A percentile compares a stretch with the other conserved stretches of the same genome.
Evolutionary conservation across 345 rosid species (phyloP).

Genomic region (Citrus inodora): DNA sequence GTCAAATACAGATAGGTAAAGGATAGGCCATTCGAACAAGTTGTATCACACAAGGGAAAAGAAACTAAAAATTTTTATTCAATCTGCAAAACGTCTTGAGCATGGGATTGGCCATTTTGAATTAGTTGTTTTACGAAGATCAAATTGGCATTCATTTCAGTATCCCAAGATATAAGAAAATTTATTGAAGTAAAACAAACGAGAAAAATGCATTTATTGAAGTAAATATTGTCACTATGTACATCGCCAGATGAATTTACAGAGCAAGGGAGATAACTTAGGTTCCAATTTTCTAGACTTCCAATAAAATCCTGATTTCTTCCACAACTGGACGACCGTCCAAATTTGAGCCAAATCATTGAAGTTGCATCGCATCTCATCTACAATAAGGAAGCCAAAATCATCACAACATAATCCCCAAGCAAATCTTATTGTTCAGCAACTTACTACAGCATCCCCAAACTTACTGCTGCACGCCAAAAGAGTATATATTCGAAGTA

Average conservation of each 20-base stretch:
- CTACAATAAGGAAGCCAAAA: neutral
- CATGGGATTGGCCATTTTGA: no score
- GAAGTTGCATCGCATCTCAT: neutral
- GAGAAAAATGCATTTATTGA: neutral
- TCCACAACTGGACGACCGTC: neutral
- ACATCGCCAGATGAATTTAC: constrained; percentile 14
- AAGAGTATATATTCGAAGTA: neutral
- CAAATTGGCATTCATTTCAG: neutral
- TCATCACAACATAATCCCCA: neutral
- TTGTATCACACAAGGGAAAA: neutral
- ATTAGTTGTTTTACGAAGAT: neutral
- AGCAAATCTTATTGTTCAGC: neutral
- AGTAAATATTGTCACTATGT: neutral
- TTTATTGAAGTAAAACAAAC: neutral
- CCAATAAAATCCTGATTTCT: neutral
- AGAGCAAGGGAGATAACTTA: neutral
- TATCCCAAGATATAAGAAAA: neutral
- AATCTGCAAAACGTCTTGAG: no score
- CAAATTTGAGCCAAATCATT: neutral
- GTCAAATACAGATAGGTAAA: neutral
- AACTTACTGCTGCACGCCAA: constrained; percentile 5
- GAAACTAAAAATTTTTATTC: no score
- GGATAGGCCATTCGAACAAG: neutral
- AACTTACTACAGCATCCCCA: neutral
- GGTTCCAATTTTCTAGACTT: neutral